These are phyloP conservation scores for Ambrosiella cleistominuta DNA, from an alignment of 2,329 filamentous ascomycete species.

Conservation along the genomic window DNA sequence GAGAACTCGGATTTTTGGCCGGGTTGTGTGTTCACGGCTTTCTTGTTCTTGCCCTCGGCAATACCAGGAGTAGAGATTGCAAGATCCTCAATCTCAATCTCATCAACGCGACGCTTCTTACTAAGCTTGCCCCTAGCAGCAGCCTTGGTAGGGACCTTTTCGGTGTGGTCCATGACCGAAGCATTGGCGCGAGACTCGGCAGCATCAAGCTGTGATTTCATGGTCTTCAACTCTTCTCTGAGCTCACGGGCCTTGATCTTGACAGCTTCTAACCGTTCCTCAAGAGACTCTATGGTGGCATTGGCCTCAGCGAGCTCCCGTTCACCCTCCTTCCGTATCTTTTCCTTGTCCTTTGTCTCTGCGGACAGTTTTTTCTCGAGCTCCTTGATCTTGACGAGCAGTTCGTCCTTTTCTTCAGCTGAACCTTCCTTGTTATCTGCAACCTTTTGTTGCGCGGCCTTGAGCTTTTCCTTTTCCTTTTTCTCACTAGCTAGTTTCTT, in stretches of 20 bases:
- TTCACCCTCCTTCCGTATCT: constrained; percentile 27
- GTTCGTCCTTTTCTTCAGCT: constrained; percentile 6
- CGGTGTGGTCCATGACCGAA: not conserved
- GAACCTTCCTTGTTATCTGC: not conserved
- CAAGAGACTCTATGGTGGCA: constrained; percentile 43
- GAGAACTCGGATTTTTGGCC: constrained; percentile 88
- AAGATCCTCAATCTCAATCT: constrained; percentile 29
- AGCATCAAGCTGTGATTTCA: constrained; percentile 26
- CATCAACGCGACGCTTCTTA: constrained; percentile 30
- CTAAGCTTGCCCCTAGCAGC: constrained; percentile 20
- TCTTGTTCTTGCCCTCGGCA: constrained; percentile 32
- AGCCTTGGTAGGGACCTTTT: constrained; percentile 19
- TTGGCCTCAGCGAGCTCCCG: constrained; percentile 43
- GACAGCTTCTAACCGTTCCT: constrained; percentile 52
- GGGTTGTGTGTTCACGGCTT: constrained; percentile 35
- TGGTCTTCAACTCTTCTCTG: constrained; percentile 23
- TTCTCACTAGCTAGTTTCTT: constrained; percentile 24
- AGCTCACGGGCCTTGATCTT: constrained; percentile 54
- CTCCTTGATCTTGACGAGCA: constrained; percentile 10
- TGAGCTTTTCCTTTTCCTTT: constrained; percentile 29
- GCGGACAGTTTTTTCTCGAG: constrained; percentile 21
- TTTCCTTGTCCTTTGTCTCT: constrained; percentile 30
- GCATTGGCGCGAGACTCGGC: constrained; percentile 15
- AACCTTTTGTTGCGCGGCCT: constrained; percentile 18
- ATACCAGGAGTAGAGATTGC: constrained; percentile 30